Conservation (phyloP, 805 yeast species). For the Maudiozyma barnettii region DNA sequence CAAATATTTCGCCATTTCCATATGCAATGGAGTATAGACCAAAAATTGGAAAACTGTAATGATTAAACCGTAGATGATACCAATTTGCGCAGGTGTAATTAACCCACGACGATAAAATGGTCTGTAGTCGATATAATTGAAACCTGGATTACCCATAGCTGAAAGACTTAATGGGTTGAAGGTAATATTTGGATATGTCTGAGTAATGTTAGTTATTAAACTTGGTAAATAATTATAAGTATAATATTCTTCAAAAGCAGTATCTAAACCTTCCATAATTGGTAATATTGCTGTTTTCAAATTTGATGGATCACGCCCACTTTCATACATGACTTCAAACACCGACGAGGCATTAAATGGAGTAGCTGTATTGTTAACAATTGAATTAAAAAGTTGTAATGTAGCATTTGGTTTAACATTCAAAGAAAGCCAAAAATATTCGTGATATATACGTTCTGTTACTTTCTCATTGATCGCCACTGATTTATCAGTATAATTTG, state of each 20-base stretch:
- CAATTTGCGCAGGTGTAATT: conserved; percentile 63
- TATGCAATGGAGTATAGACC: conserved; percentile 48
- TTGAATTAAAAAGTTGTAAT: conserved; percentile 15
- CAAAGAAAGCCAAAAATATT: conserved; percentile 54
- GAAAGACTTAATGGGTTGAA: conserved; percentile 5
- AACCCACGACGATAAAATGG: conserved; percentile 43
- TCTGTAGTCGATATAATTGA: conserved; percentile 35
- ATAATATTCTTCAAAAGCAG: conserved; percentile 4
- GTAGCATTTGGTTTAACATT: conserved; percentile 45
- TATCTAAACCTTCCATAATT: conserved; percentile 31
- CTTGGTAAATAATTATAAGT: conserved; percentile 3
- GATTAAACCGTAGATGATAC: conserved; percentile 61
- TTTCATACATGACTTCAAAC: conserved; percentile 41
- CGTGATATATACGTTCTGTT: conserved; percentile 38
- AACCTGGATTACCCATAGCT: conserved; percentile 25
- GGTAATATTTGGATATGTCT: not conserved
- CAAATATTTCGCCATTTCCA: conserved; percentile 36
- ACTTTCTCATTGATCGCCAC: conserved; percentile 30
- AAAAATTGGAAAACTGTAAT: conserved; percentile 61
- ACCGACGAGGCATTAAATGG: conserved; percentile 12
- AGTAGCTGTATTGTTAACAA: conserved; percentile 11
- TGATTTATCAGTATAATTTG: conserved; percentile 5
- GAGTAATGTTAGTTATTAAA: conserved; percentile 16
- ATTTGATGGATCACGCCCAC: conserved; percentile 52
- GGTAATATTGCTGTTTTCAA: conserved; percentile 39